Percentiles rank a stretch among this genome's conserved stretches.
Evolutionary conservation across 495 filamentous ascomycete species (phyloP).

Genomic region (Trichoderma asperelloides): DNA sequence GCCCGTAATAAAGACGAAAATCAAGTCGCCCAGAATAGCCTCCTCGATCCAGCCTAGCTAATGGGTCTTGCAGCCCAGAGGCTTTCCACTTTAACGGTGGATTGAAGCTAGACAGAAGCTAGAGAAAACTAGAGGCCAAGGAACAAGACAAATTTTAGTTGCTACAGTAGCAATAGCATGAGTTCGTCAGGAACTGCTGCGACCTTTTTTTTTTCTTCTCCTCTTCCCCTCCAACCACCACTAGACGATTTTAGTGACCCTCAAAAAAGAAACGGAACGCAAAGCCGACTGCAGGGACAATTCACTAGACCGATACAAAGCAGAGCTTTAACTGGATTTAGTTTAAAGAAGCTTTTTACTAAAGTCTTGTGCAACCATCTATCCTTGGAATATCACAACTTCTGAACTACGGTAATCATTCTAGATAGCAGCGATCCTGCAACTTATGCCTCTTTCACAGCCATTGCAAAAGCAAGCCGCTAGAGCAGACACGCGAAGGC

Average conservation of each 20-base stretch:
- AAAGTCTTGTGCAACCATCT: not conserved
- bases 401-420: too few relatives aligned
- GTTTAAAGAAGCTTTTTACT: not conserved
- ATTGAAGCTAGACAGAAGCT: not conserved
- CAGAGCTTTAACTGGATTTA: not conserved
- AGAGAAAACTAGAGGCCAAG: not conserved
- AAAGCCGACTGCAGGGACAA: not conserved
- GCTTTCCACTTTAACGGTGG: not conserved
- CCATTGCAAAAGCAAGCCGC: too few relatives aligned
- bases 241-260: not conserved
- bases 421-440: too few relatives aligned
- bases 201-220: too few relatives aligned
- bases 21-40: not conserved
- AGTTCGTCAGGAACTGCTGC: too few relatives aligned
- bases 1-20: not conserved
- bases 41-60: not conserved
- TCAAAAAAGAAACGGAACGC: not conserved
- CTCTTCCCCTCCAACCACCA: too few relatives aligned
- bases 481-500: too few relatives aligned
- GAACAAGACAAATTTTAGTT: not conserved
- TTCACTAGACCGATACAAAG: slow-evolving; percentile 4
- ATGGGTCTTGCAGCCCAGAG: not conserved
- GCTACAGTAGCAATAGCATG: too few relatives aligned
- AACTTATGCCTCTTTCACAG: too few relatives aligned
- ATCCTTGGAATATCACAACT: not conserved